phyloP scores from a whole-genome alignment of 1,284 basidiomycete species.

The Cystobasidium sp. region DNA sequence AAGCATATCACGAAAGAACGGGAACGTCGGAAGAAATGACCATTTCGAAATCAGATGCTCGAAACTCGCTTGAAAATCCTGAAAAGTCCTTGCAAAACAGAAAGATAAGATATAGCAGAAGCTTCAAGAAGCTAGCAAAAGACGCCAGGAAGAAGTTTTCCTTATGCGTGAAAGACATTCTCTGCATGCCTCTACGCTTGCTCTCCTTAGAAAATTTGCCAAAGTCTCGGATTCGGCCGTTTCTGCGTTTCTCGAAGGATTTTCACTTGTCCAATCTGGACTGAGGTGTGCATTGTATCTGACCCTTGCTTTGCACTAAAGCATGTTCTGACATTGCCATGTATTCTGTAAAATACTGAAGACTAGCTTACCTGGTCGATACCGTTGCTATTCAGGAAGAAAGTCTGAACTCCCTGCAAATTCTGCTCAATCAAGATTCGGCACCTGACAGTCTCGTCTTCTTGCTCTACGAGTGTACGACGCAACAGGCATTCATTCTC shows the following conservation, averaged over 20 bases:
- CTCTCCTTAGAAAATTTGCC: not conserved
- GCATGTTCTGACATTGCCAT: not conserved
- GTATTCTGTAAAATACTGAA: not conserved
- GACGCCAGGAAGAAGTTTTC: too few relatives aligned
- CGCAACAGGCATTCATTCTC: slow-evolving; percentile 3
- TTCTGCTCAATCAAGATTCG: not conserved
- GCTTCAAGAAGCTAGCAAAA: not conserved
- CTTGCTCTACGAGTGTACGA: slow-evolving; percentile 1
- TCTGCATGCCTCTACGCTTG: not conserved
- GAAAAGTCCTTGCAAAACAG: not conserved
- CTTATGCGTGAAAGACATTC: not conserved
- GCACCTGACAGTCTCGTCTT: not conserved
- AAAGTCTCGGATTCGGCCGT: not conserved
- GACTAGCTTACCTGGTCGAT: slow-evolving; percentile 28
- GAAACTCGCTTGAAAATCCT: too few relatives aligned
- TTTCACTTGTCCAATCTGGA: not conserved
- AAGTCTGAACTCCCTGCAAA: not conserved
- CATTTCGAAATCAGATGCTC: too few relatives aligned
- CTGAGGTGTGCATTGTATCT: slow-evolving; percentile 9
- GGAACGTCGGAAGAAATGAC: too few relatives aligned
- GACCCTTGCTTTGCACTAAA: not conserved
- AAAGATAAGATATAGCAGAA: not conserved
- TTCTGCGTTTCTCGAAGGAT: not conserved
- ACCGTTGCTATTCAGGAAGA: not conserved
- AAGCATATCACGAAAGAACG: too few relatives aligned